A percentile compares a stretch with the other conserved stretches of the same genome.
phyloP scores from a whole-genome alignment of 768 basidiomycete genomes.

The Dioszegia aurantiaca region DNA sequence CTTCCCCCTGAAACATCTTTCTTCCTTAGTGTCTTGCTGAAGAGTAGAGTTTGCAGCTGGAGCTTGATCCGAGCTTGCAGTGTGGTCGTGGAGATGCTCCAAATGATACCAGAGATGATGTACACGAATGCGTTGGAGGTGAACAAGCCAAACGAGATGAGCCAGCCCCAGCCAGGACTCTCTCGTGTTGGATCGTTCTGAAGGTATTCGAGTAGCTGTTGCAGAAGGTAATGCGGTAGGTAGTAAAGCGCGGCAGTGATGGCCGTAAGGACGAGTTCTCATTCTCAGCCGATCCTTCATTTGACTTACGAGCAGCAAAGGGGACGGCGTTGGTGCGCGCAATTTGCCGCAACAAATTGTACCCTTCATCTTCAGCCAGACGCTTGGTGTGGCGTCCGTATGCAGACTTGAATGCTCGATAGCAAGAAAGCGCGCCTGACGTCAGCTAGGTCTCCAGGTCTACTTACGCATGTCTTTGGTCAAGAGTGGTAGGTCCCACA shows the following conservation, averaged over 20 bases:
- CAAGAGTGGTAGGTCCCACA: conserved; percentile 81
- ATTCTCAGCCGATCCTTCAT: not conserved
- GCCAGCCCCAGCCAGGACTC: conserved; percentile 69
- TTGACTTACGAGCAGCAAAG: conserved; percentile 42
- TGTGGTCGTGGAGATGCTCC: conserved; percentile 58
- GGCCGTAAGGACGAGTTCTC: conserved; percentile 43
- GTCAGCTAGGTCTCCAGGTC: conserved; percentile 3
- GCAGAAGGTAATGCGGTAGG: conserved; percentile 62
- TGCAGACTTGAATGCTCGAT: conserved; percentile 30
- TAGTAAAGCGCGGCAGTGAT: conserved; percentile 49
- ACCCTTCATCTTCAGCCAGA: conserved; percentile 35
- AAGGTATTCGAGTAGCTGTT: conserved; percentile 63
- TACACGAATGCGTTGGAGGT: conserved; percentile 49
- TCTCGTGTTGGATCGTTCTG: conserved; percentile 63
- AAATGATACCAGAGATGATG: conserved; percentile 50
- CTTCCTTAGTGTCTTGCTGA: conserved; percentile 77
- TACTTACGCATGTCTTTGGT: conserved; percentile 65
- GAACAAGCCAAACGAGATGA: conserved; percentile 55
- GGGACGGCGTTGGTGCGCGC: conserved; percentile 39
- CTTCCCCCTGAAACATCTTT: conserved; percentile 65
- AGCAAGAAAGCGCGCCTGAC: conserved; percentile 38
- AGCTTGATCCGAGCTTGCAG: conserved; percentile 69
- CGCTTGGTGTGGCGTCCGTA: conserved; percentile 43
- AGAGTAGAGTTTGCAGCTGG: conserved; percentile 79
- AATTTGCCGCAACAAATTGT: conserved; percentile 46